Evolutionary conservation across 371 early-diverging fungal species (phyloP), one percentile per base, ranked within the genome.

Genomic region (Parasitella parasitica): DNA sequence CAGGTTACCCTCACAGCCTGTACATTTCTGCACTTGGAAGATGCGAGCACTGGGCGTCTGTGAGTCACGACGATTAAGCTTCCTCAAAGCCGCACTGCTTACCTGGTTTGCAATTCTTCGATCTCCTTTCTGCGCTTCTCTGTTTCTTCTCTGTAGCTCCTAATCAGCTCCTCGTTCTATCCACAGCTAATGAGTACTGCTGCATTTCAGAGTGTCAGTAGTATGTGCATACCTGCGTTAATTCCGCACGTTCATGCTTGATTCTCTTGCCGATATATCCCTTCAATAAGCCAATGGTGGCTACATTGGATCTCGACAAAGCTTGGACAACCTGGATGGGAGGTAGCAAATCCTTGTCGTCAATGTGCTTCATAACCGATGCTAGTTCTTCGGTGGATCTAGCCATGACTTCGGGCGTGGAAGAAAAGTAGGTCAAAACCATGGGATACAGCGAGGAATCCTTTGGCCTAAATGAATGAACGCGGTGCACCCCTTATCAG

Each of bases 21-120:
- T 82, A 71, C 97, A 97, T 66, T 93, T 93, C 35, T 92, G 92
- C 30, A 86, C 86, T 74, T 96, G 96, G 74, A 97, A 97, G 3
- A 94, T 86, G 8, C 84, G 80, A 7, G 86, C 87, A 60, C 84
- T 85, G 37, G 6, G 43, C 9, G 9, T 2, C 63, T n/a, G n/a
- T n/a, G n/a, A n/a, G n/a, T n/a, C n/a, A n/a, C n/a, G n/a, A n/a
- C n/a, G n/a, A n/a, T n/a, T n/a, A n/a, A n/a, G n/a, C n/a, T n/a
- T n/a, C n/a, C n/a, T n/a, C n/a, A n/a, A n/a, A n/a, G n/a, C n/a
- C n/a, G n/a, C n/a, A n/a, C n/a, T n/a, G n/a, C n/a, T n/a, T n/a
- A 88, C 86, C 79, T 84, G 0, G 82, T 89, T 67, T 91, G 82
- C 12, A 96, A 66, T 30, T 92, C 94, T 13, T 90, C 88, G 66